Base-by-base conservation (phyloP, 257 asterid species). In the Pogostemon cablin region DNA sequence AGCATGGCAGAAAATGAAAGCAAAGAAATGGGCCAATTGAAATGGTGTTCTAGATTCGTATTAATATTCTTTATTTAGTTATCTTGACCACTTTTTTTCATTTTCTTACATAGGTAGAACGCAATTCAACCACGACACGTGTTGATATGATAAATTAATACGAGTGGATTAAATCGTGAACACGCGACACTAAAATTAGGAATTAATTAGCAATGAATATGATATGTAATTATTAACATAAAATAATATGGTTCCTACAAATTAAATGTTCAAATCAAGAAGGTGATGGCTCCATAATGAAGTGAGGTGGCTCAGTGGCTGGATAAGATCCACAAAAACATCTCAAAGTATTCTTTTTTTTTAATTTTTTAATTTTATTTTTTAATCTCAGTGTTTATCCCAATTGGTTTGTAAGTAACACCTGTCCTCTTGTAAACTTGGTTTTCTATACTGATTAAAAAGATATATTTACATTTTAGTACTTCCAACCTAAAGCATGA, bases 291-390 rank as follows among this genome's bases (percentile, higher is more conserved):
- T 63, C 79, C 73, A 62, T 71, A 20, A 8, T 59, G 1, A 25
- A 25, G 9, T 78, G 86, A 80, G 69, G 80, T 81, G 92, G 80
- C 71, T 63, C 77, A 71, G 82, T 81, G 92, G 81, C 75, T 60
- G 59, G 86, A 84, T 84, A 78, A 81, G 78, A 71, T 76, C 85
- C 92, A 83, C 84, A 69, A 58, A 55, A 25, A 25, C 32, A 25
- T 25, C 32, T 25, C 32, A 53, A 53, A 50, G 54, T 5, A 9
- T 32, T 20, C 11, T 7, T 37, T 47, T 8, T 71, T 10, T 34
- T 7, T 38, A 66, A 39, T 59, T 68, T 55, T 60, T 65, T 48
- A 48, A 15, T 41, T 15, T 66, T 11, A 60, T 37, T n/a, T 39
- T 44, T 20, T 20, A 57, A 52, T 78, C 82, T 84, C 90, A 72